Percentiles rank a stretch among this genome's conserved stretches.
phyloP scores from a whole-genome alignment of 345 rosid genomes.

The Eucalyptus sp. region DNA sequence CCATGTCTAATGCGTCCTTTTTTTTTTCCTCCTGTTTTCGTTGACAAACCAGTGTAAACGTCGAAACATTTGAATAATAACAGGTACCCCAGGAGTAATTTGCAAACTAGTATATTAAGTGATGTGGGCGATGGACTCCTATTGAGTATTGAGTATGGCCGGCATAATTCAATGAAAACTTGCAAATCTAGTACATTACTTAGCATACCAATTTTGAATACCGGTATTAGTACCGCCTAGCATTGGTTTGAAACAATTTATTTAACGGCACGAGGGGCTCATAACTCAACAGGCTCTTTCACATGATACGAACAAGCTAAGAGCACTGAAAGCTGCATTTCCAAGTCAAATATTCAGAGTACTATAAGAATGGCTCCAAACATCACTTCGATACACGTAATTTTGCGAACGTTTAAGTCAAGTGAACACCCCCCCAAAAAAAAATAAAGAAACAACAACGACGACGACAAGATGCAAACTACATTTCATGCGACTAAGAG shows the following conservation, averaged over 20 bases:
- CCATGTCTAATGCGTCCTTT: not conserved
- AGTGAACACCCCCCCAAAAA: not conserved
- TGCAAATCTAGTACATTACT: not conserved
- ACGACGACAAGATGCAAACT: too few relatives aligned
- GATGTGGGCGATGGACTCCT: not conserved
- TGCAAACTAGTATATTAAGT: not conserved
- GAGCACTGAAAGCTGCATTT: not conserved
- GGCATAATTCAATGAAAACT: too few relatives aligned
- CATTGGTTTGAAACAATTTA: not conserved
- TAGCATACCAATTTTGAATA: not conserved
- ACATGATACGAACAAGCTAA: not conserved
- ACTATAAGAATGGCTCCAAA: not conserved
- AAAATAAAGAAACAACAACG: fast-evolving
- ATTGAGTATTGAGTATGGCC: not conserved
- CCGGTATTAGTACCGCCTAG: not conserved
- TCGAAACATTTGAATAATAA: not conserved
- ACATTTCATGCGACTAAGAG: not conserved
- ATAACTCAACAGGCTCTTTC: not conserved
- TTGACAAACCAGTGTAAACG: not conserved
- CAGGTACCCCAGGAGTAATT: not conserved
- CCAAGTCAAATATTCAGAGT: not conserved
- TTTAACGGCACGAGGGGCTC: not conserved
- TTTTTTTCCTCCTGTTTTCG: not conserved
- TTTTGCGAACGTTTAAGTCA: not conserved
- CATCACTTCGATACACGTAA: not conserved